Conservation (phyloP, 2,329 filamentous ascomycete species). For the Neonectria neomacrospora region DNA sequence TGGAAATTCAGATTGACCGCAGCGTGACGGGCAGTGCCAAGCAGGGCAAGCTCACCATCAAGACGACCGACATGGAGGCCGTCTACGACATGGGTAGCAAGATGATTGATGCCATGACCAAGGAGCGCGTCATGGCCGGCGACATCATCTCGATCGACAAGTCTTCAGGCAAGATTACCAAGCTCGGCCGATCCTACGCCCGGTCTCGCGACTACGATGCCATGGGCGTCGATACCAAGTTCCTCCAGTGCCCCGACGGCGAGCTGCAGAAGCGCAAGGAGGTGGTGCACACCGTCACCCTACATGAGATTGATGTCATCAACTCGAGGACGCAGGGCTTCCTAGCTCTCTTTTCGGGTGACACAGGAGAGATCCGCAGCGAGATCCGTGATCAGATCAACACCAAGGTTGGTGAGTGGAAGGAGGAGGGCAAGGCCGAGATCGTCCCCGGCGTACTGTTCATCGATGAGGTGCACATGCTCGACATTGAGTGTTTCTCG, state of each 20-base stretch:
- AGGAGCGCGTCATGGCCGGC: conserved; percentile 98
- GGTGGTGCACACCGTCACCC: conserved; percentile 93
- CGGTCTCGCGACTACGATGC: conserved; percentile 98
- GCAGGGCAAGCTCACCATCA: conserved; percentile 98
- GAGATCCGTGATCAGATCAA: conserved; percentile 99
- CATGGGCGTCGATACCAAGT: conserved; percentile 98
- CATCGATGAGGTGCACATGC: conserved; percentile 99
- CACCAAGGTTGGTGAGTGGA: conserved; percentile 98
- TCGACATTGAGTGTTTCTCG: conserved; percentile 98
- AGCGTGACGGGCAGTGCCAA: conserved; percentile 97
- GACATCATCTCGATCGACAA: conserved; percentile 99
- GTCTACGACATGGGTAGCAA: conserved; percentile 99
- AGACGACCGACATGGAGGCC: conserved; percentile 99
- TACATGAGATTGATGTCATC: conserved; percentile 99
- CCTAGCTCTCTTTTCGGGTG: conserved; percentile 94
- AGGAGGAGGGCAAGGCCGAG: conserved; percentile 98
- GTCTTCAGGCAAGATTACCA: conserved; percentile 96
- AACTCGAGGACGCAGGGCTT: conserved; percentile 99
- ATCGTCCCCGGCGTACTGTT: conserved; percentile 97
- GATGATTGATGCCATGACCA: conserved; percentile 99
- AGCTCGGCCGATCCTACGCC: conserved; percentile 93
- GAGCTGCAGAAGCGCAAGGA: conserved; percentile 98
- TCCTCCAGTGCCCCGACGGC: conserved; percentile 96
- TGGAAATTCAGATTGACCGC: conserved; percentile 97
- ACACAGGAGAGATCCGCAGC: conserved; percentile 96